Base-by-base conservation (phyloP, 2,329 filamentous ascomycete genomes). In the Aspergillus novofumigatus region DNA sequence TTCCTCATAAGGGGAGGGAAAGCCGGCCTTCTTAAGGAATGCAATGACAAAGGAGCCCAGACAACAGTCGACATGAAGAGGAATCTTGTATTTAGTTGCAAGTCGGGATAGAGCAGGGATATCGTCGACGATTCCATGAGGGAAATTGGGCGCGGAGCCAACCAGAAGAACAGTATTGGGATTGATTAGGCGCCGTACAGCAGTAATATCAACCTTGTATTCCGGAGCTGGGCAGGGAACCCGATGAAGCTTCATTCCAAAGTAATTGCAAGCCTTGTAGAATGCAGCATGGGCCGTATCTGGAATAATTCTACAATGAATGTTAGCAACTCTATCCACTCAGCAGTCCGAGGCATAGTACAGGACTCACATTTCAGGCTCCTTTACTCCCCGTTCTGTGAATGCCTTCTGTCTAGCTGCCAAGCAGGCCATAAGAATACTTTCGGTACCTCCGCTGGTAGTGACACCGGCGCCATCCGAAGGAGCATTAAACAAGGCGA, bases 71-170 rank as follows among this genome's bases (percentile, higher is more conserved):
- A 99, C 93, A 73, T 99, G 94, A 10, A 99, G 84, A 20, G 92
- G 92, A 25, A 97, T 80, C 69, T 87, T 89, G 71, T 90, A 87
- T 69, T 87, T 87, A 35, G 89, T 71, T 0, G 94, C 94, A 4
- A 99, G 83, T 58, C 87, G 88, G 55, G 92, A 96, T 45, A 99
- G 85, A 0, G 85, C 84, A 0, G 89, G 78, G 65, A 99, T 97
- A 74, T 97, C 92, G 75, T 99, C 94, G 62, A 99, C 94, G 71
- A 99, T 96, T 59, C 94, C 94, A 72, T 99, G 94, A 41, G 94
- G 94, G 77, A 97, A 99, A 81, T 97, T 99, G 58, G 94, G 94
- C 0, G 94, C 92, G 1, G 91, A 96, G 50, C 94, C 94, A 52
- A 97, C 94, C 3, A 99, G 86, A 28, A 99, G 81, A 59, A 97